These are phyloP conservation scores for Podila verticillata DNA, from an alignment of 192 early-diverging fungal genomes.

Conservation along the genomic window DNA sequence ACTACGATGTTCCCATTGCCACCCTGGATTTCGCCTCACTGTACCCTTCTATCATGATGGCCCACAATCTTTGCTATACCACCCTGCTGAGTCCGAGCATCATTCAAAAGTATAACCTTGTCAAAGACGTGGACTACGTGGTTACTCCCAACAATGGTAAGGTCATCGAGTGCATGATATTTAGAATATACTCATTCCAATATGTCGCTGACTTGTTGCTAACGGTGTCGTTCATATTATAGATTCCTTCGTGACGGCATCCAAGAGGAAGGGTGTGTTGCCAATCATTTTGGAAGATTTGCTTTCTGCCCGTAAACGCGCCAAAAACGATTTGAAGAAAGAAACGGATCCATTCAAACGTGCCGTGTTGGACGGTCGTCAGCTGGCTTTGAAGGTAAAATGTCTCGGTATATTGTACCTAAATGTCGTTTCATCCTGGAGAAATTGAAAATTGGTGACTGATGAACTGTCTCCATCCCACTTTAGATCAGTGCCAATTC, in stretches of 20 bases:
- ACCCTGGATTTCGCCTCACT: conserved; percentile 98
- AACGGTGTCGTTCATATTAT: neutral
- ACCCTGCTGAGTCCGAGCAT: conserved; percentile 73
- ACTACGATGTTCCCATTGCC: conserved; percentile 95
- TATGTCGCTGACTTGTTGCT: neutral
- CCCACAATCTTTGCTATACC: conserved; percentile 98
- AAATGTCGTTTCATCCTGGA: neutral
- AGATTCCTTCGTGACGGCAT: conserved; percentile 89
- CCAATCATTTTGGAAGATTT: conserved; percentile 92
- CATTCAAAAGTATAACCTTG: conserved; percentile 71
- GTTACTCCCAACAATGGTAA: conserved; percentile 89
- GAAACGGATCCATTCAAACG: conserved; percentile 96
- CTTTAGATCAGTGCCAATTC: conserved; percentile 91
- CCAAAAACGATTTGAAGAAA: conserved; percentile 93
- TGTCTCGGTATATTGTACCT: no score
- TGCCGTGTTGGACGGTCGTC: conserved; percentile 95
- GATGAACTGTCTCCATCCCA: no score
- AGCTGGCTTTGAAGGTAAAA: conserved; percentile 89
- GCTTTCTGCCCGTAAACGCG: conserved; percentile 89
- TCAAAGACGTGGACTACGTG: conserved; percentile 85
- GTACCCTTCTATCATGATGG: conserved; percentile 99
- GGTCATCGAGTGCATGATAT: neutral
- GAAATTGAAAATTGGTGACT: neutral
- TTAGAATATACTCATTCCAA: no score
- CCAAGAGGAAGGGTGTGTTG: conserved; percentile 81